Percentiles rank a stretch among this genome's conserved stretches.
Conservation (phyloP, 2,329 filamentous ascomycete genomes). For the Fusarium sp. region DNA sequence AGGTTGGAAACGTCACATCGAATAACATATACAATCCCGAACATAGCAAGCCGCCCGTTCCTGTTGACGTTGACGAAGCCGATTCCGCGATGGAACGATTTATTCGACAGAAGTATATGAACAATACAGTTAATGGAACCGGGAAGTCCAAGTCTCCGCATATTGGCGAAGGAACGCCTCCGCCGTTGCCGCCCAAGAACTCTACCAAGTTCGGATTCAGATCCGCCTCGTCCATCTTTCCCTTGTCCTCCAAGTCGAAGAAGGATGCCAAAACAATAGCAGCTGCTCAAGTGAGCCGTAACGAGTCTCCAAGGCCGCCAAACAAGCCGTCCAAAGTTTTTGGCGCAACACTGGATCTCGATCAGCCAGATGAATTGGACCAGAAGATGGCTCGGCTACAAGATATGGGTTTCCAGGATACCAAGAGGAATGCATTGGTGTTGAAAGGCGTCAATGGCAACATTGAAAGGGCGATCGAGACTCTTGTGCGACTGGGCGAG, state of each 20-base stretch:
- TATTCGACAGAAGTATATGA: slow-evolving; percentile 93
- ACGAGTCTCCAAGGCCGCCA: slow-evolving; percentile 55
- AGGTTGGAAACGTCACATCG: slow-evolving; percentile 84
- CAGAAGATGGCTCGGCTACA: slow-evolving; percentile 80
- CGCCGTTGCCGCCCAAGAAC: slow-evolving; percentile 72
- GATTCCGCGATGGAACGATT: slow-evolving; percentile 96
- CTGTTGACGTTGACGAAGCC: slow-evolving; percentile 90
- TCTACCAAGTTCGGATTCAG: slow-evolving; percentile 71
- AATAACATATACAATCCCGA: slow-evolving; percentile 92
- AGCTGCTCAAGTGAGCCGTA: slow-evolving; percentile 44
- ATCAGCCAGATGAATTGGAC: slow-evolving; percentile 71
- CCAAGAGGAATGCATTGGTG: slow-evolving; percentile 82
- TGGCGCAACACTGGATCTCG: slow-evolving; percentile 72
- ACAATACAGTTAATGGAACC: slow-evolving; percentile 56
- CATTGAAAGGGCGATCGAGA: slow-evolving; percentile 86
- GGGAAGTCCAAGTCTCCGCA: slow-evolving; percentile 51
- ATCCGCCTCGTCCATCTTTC: slow-evolving; percentile 75
- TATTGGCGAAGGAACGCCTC: slow-evolving; percentile 68
- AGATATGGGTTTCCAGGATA: slow-evolving; percentile 93
- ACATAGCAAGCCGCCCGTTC: slow-evolving; percentile 83
- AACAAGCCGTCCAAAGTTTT: slow-evolving; percentile 78
- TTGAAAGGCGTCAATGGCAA: slow-evolving; percentile 87
- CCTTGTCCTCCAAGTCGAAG: slow-evolving; percentile 69
- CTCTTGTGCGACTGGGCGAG: slow-evolving; percentile 85
- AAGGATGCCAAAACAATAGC: slow-evolving; percentile 59